Evolutionary conservation across 2,329 filamentous ascomycete species (phyloP).

Genomic region (Akanthomyces uredinophilus): DNA sequence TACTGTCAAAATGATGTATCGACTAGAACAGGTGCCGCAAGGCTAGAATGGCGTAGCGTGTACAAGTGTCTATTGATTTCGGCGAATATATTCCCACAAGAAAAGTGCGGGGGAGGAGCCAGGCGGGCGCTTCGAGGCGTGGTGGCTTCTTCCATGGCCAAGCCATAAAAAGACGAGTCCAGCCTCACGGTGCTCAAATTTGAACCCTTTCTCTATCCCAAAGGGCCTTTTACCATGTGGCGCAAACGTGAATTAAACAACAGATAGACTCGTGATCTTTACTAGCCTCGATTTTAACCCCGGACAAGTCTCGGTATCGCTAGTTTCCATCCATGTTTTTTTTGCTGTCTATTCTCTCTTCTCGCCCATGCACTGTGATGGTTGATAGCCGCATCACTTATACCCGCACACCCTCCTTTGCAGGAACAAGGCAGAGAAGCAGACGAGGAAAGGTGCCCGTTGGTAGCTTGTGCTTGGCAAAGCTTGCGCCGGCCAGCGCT

Average conservation of each 20-base stretch:
- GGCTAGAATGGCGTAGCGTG: no score
- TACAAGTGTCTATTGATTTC: not conserved
- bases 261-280: not conserved
- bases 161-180: not conserved
- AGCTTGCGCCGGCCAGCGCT: not conserved
- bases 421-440: no score
- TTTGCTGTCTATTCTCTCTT: not conserved
- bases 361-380: not conserved
- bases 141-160: not conserved
- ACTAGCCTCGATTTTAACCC: not conserved
- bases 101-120: not conserved
- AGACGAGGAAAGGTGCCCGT: not conserved
- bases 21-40: no score
- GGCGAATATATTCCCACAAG: not conserved
- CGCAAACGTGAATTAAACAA: not conserved
- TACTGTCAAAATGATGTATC: no score
- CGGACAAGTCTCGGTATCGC: slow-evolving; percentile 8
- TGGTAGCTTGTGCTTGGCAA: not conserved
- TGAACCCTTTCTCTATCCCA: no score
- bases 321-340: not conserved
- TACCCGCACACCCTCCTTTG: not conserved
- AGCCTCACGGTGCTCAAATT: not conserved
- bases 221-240: not conserved
- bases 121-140: not conserved
- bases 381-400: not conserved